phyloP scores from a whole-genome alignment of 352 stramenopile species.

The Globisporangium heterothallicum region DNA sequence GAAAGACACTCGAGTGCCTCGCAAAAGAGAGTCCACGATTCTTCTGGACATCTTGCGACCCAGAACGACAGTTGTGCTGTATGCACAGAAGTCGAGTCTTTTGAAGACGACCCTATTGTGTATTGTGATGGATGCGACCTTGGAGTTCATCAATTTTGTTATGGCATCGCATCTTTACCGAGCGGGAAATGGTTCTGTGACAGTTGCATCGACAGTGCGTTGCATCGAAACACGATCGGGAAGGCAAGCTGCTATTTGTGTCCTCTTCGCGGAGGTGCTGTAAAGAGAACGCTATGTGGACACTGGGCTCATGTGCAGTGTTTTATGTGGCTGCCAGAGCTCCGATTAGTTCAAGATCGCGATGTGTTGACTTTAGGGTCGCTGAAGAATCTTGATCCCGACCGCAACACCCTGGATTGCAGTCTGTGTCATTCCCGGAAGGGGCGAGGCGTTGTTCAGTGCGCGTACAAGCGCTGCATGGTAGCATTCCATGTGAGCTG shows the following conservation, averaged over 20 bases:
- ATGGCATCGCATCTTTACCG: conserved; percentile 64
- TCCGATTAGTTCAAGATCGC: conserved; percentile 36
- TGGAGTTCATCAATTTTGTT: conserved; percentile 88
- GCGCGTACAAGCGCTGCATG: conserved; percentile 64
- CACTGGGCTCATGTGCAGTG: conserved; percentile 83
- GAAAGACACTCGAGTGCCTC: too few relatives aligned
- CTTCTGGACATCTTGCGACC: not conserved
- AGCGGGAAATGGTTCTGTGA: conserved; percentile 85
- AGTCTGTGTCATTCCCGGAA: conserved; percentile 62
- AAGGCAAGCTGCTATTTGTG: conserved; percentile 49
- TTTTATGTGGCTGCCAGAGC: conserved; percentile 83
- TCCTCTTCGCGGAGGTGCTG: conserved; percentile 49
- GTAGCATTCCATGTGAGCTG: conserved; percentile 80
- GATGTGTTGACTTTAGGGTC: conserved; percentile 37
- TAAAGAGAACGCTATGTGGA: conserved; percentile 57
- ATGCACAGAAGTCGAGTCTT: conserved; percentile 76
- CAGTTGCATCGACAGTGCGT: conserved; percentile 24
- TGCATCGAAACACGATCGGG: not conserved
- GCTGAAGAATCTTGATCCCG: conserved; percentile 43
- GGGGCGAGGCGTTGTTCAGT: conserved; percentile 68
- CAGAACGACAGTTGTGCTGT: conserved; percentile 50
- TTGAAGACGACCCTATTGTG: conserved; percentile 87
- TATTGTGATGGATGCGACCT: conserved; percentile 88
- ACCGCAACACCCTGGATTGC: conserved; percentile 60
- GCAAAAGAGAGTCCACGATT: not conserved